phyloP scores from a whole-genome alignment of 2,329 filamentous ascomycete species.

The Penicillium sp. region DNA sequence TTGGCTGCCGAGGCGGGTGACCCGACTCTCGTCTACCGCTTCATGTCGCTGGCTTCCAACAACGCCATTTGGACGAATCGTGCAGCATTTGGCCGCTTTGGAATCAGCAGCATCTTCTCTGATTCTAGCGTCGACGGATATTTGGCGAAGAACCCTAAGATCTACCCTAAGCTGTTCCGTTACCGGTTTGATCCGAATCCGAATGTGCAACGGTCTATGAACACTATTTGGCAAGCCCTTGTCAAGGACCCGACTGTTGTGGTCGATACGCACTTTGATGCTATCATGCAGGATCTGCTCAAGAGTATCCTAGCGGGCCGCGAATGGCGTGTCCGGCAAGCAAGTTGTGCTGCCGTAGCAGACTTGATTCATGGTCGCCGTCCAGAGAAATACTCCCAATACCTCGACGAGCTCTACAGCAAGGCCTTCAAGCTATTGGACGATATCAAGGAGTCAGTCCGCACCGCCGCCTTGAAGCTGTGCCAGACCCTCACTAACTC shows the following conservation, averaged over 20 bases:
- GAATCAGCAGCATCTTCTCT: constrained; percentile 84
- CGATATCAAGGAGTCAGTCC: constrained; percentile 90
- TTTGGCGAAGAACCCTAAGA: constrained; percentile 77
- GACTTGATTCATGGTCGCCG: constrained; percentile 81
- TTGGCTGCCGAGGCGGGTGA: constrained; percentile 96
- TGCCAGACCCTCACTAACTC: constrained; percentile 81
- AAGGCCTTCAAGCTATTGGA: constrained; percentile 87
- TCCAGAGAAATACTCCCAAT: constrained; percentile 72
- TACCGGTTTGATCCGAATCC: constrained; percentile 94
- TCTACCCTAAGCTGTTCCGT: constrained; percentile 90
- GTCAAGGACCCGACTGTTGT: constrained; percentile 79
- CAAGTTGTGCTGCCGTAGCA: constrained; percentile 83
- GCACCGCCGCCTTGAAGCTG: constrained; percentile 72
- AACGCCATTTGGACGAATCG: constrained; percentile 97
- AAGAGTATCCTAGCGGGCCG: constrained; percentile 74
- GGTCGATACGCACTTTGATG: constrained; percentile 77
- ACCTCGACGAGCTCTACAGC: constrained; percentile 80
- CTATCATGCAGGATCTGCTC: constrained; percentile 82
- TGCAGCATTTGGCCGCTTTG: constrained; percentile 91
- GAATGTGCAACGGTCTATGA: constrained; percentile 93
- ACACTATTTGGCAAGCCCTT: constrained; percentile 94
- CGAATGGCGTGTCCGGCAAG: constrained; percentile 91
- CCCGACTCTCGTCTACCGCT: constrained; percentile 92
- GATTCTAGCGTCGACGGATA: constrained; percentile 69
- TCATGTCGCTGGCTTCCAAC: constrained; percentile 95